These are phyloP conservation scores for Clavispora asparagi DNA, from an alignment of 805 yeast genomes.

Conservation along the genomic window DNA sequence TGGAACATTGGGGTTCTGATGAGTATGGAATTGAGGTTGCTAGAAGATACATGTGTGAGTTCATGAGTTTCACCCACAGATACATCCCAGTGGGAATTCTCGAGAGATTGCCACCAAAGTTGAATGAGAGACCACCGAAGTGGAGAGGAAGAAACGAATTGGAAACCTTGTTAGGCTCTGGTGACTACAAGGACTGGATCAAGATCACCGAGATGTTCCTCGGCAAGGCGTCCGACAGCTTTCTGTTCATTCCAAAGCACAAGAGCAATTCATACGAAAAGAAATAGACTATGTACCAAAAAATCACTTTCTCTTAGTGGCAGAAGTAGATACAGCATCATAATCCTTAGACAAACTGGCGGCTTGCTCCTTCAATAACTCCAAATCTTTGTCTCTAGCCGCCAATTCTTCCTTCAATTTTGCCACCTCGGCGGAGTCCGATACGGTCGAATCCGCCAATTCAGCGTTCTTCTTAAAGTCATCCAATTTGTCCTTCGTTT, in stretches of 20 bases:
- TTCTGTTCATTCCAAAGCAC: constrained; percentile 87
- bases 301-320: neutral
- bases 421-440: constrained; percentile 32
- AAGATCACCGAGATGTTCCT: constrained; percentile 91
- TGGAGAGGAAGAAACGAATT: constrained; percentile 92
- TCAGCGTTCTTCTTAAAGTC: constrained; percentile 20
- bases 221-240: constrained; percentile 74
- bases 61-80: constrained; percentile 87
- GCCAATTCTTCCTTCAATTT: constrained; percentile 42
- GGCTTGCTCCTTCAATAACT: constrained; percentile 69
- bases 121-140: constrained; percentile 89
- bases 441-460: constrained; percentile 16
- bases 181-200: constrained; percentile 91
- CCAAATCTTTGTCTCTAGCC: constrained; percentile 61
- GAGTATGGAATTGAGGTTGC: constrained; percentile 87
- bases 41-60: constrained; percentile 90
- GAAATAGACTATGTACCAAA: neutral
- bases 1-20: constrained; percentile 98
- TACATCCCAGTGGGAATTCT: constrained; percentile 92
- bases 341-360: constrained; percentile 60
- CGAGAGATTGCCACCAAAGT: constrained; percentile 79
- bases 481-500: constrained; percentile 56
- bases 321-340: constrained; percentile 28
- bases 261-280: constrained; percentile 71
- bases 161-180: constrained; percentile 82